Conservation (phyloP, 192 early-diverging fungal genomes). For the Backusella circina region DNA sequence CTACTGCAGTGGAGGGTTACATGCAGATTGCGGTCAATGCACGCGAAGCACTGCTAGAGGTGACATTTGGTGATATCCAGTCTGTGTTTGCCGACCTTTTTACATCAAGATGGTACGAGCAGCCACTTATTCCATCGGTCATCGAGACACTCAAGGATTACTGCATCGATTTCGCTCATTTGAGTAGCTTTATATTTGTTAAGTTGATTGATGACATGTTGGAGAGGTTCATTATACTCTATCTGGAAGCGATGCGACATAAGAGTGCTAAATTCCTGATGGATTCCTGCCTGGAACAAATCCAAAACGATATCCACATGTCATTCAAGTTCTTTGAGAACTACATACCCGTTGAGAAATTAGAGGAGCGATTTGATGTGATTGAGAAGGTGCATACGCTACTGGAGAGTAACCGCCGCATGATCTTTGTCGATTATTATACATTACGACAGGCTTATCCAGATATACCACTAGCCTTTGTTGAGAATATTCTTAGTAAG, state of each 20-base stretch:
- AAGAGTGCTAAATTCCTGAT: conserved; percentile 74
- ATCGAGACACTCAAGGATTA: conserved; percentile 97
- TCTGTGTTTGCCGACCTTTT: conserved; percentile 75
- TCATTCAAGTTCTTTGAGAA: conserved; percentile 77
- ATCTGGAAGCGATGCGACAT: conserved; percentile 82
- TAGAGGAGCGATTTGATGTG: conserved; percentile 77
- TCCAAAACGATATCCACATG: conserved; percentile 68
- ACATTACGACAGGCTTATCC: conserved; percentile 85
- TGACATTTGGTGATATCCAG: conserved; percentile 79
- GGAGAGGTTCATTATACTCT: conserved; percentile 79
- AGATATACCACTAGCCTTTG: conserved; percentile 84
- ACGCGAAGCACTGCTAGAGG: conserved; percentile 74
- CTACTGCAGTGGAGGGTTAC: conserved; percentile 82
- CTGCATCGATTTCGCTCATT: conserved; percentile 81
- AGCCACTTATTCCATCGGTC: conserved; percentile 80
- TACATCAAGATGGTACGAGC: conserved; percentile 88
- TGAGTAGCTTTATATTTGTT: conserved; percentile 87
- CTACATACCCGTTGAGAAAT: conserved; percentile 68
- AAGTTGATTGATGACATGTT: conserved; percentile 85
- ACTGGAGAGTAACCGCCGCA: conserved; percentile 74
- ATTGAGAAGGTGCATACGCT: conserved; percentile 79
- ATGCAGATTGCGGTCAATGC: conserved; percentile 81
- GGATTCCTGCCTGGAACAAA: conserved; percentile 62
- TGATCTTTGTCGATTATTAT: conserved; percentile 92
- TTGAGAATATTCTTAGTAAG: conserved; percentile 86